Percentiles rank a stretch among this genome's conserved stretches.
Evolutionary conservation across 352 stramenopile species (phyloP).

Genomic region (Phytopythium sindhum): DNA sequence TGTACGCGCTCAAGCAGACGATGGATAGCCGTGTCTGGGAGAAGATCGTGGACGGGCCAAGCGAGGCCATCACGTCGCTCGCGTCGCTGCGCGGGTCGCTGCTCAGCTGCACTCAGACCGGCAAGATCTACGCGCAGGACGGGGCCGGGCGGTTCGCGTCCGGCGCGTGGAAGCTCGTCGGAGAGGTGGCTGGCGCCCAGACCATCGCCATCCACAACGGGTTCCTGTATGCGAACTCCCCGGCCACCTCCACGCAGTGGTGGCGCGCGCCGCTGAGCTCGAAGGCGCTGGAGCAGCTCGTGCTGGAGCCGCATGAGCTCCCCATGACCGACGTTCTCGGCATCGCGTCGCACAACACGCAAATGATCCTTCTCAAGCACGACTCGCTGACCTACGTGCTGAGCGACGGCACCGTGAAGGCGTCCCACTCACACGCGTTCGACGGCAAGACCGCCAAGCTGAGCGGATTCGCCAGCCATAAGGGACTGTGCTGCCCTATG

Average conservation of each 20-base stretch:
- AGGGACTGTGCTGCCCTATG: conserved; percentile 80
- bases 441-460: conserved; percentile 17
- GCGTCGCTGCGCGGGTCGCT: conserved; percentile 62
- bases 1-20: conserved; percentile 51
- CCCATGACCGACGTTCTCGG: conserved; percentile 30
- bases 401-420: conserved; percentile 29
- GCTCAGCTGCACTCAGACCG: conserved; percentile 54
- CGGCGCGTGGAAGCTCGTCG: conserved; percentile 56
- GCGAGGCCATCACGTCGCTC: conserved; percentile 45
- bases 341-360: conserved; percentile 73
- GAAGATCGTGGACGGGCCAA: conserved; percentile 43
- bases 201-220: conserved; percentile 72
- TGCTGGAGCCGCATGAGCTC: conserved; percentile 36
- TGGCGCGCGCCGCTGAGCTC: conserved; percentile 45
- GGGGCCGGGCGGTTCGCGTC: conserved; percentile 58
- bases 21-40: conserved; percentile 39
- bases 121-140: conserved; percentile 67
- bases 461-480: conserved; percentile 75
- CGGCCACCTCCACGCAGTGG: conserved; percentile 25
- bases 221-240: conserved; percentile 56
- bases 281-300: conserved; percentile 44
- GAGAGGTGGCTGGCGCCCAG: conserved; percentile 31
- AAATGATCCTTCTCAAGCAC: conserved; percentile 60
- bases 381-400: conserved; percentile 41
- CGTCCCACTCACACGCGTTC: conserved; percentile 27